A percentile compares a stretch with the other conserved stretches of the same genome.
Evolutionary conservation across 257 asterid genomes (phyloP).

Genomic region (Fraxinus excelsior): DNA sequence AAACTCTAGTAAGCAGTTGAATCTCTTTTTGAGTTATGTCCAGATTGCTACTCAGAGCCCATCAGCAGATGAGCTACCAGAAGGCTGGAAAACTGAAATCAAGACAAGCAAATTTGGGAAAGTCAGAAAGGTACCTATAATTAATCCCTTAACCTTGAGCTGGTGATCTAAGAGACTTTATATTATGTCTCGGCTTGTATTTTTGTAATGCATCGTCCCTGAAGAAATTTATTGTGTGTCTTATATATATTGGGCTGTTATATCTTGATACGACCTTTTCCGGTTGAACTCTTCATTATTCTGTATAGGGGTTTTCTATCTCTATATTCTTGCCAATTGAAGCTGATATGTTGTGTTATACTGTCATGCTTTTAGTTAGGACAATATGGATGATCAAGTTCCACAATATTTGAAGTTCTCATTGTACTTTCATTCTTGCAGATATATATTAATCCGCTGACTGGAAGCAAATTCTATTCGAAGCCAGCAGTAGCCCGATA

Average conservation of each 20-base stretch:
- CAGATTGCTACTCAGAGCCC: slow-evolving; percentile 38
- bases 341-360: not conserved
- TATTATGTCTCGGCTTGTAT: slow-evolving; percentile 1
- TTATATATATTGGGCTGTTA: not conserved
- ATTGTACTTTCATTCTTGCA: not conserved
- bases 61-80: slow-evolving; percentile 54
- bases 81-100: slow-evolving; percentile 71
- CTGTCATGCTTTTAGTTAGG: not conserved
- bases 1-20: slow-evolving; percentile 14
- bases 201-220: slow-evolving; percentile 1
- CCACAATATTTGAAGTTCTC: not conserved
- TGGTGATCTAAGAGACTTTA: not conserved
- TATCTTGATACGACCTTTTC: not conserved
- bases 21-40: slow-evolving; percentile 5
- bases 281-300: not conserved
- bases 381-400: not conserved
- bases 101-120: slow-evolving; percentile 40
- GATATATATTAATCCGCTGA: not conserved
- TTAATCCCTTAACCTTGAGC: slow-evolving; percentile 9
- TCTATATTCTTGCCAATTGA: not conserved
- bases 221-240: not conserved
- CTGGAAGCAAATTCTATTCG: slow-evolving; percentile 1
- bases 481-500: slow-evolving; percentile 1
- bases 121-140: slow-evolving; percentile 60
- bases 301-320: not conserved